Percentiles rank a stretch among this genome's conserved stretches.
phyloP scores from a whole-genome alignment of 176 grass and related monocot genomes.

The Cenchrus purpureus region DNA sequence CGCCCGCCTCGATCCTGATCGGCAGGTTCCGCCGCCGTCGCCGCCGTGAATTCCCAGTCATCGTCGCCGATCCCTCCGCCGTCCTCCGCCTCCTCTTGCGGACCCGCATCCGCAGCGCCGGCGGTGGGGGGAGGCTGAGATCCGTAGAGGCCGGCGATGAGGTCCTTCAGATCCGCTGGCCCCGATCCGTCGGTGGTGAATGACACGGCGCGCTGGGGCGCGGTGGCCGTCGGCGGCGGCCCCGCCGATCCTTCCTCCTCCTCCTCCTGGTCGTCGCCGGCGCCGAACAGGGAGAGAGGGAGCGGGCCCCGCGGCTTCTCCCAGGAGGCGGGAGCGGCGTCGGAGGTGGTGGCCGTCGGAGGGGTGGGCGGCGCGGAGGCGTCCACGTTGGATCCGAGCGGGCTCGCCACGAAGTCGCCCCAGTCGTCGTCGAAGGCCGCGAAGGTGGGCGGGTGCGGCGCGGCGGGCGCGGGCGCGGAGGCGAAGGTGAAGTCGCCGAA shows the following conservation, averaged over 20 bases:
- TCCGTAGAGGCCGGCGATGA: constrained; percentile 56
- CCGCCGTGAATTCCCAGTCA: constrained; percentile 63
- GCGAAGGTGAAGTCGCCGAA: constrained; percentile 58
- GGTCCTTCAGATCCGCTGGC: constrained; percentile 54
- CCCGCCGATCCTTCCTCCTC: constrained; percentile 10
- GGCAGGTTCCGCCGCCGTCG: background rate
- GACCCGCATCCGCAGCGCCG: background rate
- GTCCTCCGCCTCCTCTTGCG: constrained; percentile 6
- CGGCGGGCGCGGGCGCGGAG: constrained; percentile 4
- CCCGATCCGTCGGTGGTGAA: background rate
- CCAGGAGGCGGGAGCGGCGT: constrained; percentile 7
- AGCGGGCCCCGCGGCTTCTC: constrained; percentile 58
- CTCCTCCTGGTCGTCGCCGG: constrained; percentile 23
- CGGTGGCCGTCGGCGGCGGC: constrained; percentile 9
- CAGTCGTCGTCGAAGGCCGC: constrained; percentile 62
- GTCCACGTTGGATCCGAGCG: constrained; percentile 34
- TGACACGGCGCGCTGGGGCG: background rate
- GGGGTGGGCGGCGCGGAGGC: background rate
- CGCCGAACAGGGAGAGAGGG: constrained; percentile 60
- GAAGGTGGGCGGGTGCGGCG: constrained; percentile 1
- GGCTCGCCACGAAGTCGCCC: constrained; percentile 60
- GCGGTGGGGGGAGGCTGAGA: constrained; percentile 19
- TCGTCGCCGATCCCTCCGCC: constrained; percentile 48
- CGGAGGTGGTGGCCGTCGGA: background rate
- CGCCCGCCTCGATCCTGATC: background rate